Conservation (phyloP, 176 grass and related monocot genomes). For the Bromus sterilis region DNA sequence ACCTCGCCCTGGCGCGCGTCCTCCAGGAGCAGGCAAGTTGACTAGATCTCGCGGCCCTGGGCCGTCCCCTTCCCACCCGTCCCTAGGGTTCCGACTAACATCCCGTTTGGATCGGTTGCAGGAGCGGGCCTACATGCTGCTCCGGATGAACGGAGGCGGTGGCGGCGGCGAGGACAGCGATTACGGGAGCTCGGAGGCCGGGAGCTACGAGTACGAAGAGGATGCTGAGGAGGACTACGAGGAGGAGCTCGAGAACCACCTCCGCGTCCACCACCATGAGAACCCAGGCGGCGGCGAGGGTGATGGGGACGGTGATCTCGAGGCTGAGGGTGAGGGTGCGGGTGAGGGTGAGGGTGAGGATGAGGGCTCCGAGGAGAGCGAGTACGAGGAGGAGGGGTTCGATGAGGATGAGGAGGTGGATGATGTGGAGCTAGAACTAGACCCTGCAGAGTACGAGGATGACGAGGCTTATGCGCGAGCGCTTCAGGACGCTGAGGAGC, state of each 20-base stretch:
- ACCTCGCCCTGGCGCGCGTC: conserved; percentile 88
- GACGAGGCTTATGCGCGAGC: conserved; percentile 83
- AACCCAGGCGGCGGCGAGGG: conserved; percentile 3
- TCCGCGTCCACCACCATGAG: conserved; percentile 40
- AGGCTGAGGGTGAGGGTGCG: conserved; percentile 21
- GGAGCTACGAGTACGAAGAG: conserved; percentile 80
- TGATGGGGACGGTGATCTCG: neutral
- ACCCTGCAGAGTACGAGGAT: conserved; percentile 63
- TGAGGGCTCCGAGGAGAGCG: conserved; percentile 49
- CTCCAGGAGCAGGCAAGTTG: conserved; percentile 83
- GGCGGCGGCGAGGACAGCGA: conserved; percentile 56
- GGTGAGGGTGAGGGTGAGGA: conserved; percentile 7
- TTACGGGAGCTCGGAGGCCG: conserved; percentile 80
- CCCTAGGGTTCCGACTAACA: conserved; percentile 32
- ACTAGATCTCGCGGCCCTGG: conserved; percentile 21
- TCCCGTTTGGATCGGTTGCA: conserved; percentile 38
- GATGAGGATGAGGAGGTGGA: conserved; percentile 64
- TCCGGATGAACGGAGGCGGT: conserved; percentile 51
- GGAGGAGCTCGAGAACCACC: conserved; percentile 45
- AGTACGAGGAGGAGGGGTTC: conserved; percentile 70
- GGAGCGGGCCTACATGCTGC: conserved; percentile 99
- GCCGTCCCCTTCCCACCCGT: neutral
- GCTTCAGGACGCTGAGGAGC: conserved; percentile 86
- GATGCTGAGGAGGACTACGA: conserved; percentile 53
- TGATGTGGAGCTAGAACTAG: conserved; percentile 43